Base-by-base conservation (phyloP, 495 filamentous ascomycete species). In the Aspergillus cavernicola region DNA sequence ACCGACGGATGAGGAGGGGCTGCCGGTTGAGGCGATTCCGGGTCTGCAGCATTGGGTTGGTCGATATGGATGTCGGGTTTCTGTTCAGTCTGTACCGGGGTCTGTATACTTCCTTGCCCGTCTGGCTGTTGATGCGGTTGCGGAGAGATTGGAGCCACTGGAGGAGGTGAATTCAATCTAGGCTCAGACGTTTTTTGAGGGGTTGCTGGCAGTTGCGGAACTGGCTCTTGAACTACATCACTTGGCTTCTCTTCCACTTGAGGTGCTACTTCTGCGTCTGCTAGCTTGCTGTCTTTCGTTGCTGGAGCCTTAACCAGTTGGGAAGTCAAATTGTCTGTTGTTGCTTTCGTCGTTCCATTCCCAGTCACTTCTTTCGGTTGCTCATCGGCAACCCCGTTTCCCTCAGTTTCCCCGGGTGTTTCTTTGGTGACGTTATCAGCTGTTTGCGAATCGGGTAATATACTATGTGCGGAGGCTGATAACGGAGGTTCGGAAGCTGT, bases 401-500 rank as follows among this genome's bases (percentile, higher is more conserved):
- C 19, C 13, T 22, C 36, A 16, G 35, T 22, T 44, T 31, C 23
- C 20, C 47, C 48, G 2, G 58, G 11, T 18, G 11, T 20, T 9
- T 2, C 43, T 35, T 33, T 22, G 9, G 11, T 44, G n/a, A 41
- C 11, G 11, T 44, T 47, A 11, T 15, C 12, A 13, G 32, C 7
- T 32, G 15, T 31, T n/a, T 57, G 43, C 68, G 72, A 55, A 78
- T 81, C 64, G 70, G 58, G 33, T 31, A 56, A 56, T 45, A 48
- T 77, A 53, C 80, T 75, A 47, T 53, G 31, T 20, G 36, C 42
- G 9, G 54, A 11, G 5, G 56, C 48, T 31, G 53, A 15, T 26
- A 64, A 56, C 42, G 63, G 57, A 18, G 41, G 18, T 19, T 42
- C 44, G 20, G 45, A 2, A 51, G 46, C 20, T 36, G 41, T 19